Base-by-base conservation (phyloP, 257 asterid genomes). In the Verbena officinalis region DNA sequence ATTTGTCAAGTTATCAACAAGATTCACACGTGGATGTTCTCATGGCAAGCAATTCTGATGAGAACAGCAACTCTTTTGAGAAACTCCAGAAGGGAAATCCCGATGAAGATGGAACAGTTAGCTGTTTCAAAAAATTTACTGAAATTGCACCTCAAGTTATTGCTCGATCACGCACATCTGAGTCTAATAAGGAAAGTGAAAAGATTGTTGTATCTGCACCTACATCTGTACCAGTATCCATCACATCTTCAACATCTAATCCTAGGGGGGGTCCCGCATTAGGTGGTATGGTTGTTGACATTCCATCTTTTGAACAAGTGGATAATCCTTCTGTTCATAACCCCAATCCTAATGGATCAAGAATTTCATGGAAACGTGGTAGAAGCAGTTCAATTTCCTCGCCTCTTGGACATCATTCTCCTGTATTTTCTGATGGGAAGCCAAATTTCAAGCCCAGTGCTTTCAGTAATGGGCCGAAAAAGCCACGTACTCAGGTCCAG, bases 401-500 rank as follows among this genome's bases (percentile, higher is more conserved):
- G 44, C 86, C 85, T 22, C 65, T 69, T 62, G 83, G 84, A 63
- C 82, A 81, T 56, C 79, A 64, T 36, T 82, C 95, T 45, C 84
- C 86, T 40, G 75, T 66, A 40, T 84, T 79, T 91, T 62, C 80
- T 59, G 88, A 81, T 61, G 86, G 84, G 54, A 86, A 78, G 73
- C 71, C 84, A 13, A 80, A 79, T 52, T 68, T 78, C 59, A 62
- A 67, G 50, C 69, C 64, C 67, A 72, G 65, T 65, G 96, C 86
- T 50, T 90, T 94, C 61, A 74, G 87, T 60, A 80, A 67, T 69
- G 96, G 96, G 57, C 97, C 96, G 4, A 94, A 86, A 83, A 90
- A 75, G 82, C 99, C 95, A 64, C 86, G 98, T 34, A 90, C 98
- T 39, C 96, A 83, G 69, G 98, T 94, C 57, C 96, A 81, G 45